Percentiles rank a stretch among this genome's conserved stretches.
Conservation (phyloP, 1,139 yeast species). For the Casaregolazyma lundiana region DNA sequence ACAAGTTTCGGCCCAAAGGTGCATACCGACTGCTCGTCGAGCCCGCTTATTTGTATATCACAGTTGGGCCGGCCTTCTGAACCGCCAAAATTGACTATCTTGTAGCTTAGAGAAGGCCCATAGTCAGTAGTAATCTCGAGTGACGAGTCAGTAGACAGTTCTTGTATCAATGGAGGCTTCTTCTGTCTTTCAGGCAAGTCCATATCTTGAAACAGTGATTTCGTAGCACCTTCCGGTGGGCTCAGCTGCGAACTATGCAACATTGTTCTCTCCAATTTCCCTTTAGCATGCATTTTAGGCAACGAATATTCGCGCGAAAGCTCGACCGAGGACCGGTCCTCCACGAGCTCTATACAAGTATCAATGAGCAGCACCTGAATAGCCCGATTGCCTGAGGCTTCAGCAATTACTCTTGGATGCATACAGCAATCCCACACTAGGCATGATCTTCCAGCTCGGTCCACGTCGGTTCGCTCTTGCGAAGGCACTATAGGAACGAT, state of each 20-base stretch:
- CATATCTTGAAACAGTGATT: not conserved
- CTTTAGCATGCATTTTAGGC: constrained; percentile 32
- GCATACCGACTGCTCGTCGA: constrained; percentile 1
- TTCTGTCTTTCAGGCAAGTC: not conserved
- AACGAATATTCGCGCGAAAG: constrained; percentile 25
- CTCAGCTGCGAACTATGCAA: constrained; percentile 10
- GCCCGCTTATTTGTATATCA: constrained; percentile 3
- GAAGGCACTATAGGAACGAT: constrained; percentile 77
- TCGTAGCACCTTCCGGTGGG: not conserved
- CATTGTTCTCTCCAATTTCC: constrained; percentile 25
- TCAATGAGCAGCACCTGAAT: constrained; percentile 61
- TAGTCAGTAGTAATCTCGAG: not conserved
- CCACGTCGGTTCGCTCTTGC: constrained; percentile 46
- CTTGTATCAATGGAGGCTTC: constrained; percentile 4
- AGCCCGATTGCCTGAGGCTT: constrained; percentile 53
- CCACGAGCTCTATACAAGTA: constrained; percentile 34
- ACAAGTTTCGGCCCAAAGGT: not conserved
- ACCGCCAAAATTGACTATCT: not conserved
- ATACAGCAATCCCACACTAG: constrained; percentile 66
- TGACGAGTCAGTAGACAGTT: not conserved
- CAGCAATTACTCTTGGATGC: constrained; percentile 30
- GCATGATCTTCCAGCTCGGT: constrained; percentile 64
- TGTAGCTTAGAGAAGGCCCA: constrained; percentile 5
- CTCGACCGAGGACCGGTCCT: constrained; percentile 23
- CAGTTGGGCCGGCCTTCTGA: not conserved